Evolutionary conservation across 192 early-diverging fungal species (phyloP).

Genomic region (Coemansia sp.): DNA sequence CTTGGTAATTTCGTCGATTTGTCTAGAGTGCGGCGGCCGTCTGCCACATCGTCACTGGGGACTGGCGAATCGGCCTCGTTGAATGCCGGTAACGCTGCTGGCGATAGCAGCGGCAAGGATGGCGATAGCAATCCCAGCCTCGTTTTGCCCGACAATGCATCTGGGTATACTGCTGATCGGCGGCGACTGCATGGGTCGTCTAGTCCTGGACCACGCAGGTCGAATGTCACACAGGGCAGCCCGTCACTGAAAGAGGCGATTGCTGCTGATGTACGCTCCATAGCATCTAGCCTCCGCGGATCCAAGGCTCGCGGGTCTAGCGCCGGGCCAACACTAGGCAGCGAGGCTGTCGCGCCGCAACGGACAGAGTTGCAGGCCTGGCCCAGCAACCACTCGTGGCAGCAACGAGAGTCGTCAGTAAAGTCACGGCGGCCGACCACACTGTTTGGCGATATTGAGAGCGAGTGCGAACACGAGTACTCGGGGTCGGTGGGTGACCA

Average conservation of each 20-base stretch:
- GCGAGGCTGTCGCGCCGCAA: constrained; percentile 18
- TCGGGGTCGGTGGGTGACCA: constrained; percentile 30
- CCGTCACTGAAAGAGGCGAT: constrained; percentile 42
- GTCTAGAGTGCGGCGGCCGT: constrained; percentile 50
- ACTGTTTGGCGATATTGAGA: constrained; percentile 30
- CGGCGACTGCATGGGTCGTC: constrained; percentile 39
- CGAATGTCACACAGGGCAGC: constrained; percentile 30
- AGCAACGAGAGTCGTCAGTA: constrained; percentile 43
- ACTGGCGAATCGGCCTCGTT: constrained; percentile 45
- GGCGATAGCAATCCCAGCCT: constrained; percentile 14
- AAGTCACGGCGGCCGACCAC: constrained; percentile 42
- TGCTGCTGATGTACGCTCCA: constrained; percentile 38
- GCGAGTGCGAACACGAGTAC: constrained; percentile 30
- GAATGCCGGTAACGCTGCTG: constrained; percentile 27
- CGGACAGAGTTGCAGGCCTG: constrained; percentile 27
- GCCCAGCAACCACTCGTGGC: constrained; percentile 34
- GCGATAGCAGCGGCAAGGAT: constrained; percentile 36
- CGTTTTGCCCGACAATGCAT: constrained; percentile 14
- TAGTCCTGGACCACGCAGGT: constrained; percentile 24
- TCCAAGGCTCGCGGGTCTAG: constrained; percentile 39
- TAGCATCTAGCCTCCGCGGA: constrained; percentile 44
- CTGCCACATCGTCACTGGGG: constrained; percentile 46
- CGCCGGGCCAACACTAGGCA: constrained; percentile 27
- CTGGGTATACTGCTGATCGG: constrained; percentile 23
- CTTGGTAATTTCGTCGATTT: constrained; percentile 52